Percentiles rank a stretch among this genome's conserved stretches.
These are phyloP conservation scores for Ormosia semicastrata DNA, from an alignment of 306 rosid species.

Conservation along the genomic window DNA sequence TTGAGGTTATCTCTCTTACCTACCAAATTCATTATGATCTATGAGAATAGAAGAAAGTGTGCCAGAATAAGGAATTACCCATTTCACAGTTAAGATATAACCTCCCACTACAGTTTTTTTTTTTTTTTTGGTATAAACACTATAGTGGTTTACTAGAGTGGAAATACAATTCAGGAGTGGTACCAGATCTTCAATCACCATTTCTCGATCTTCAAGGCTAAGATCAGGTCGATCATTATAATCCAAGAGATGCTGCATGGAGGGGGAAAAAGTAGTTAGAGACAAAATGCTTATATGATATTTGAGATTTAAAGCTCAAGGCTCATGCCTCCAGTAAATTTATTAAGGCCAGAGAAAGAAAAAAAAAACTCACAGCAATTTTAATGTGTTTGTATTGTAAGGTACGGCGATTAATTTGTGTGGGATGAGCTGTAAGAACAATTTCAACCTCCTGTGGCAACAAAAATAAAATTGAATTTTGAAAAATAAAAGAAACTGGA, in stretches of 20 bases:
- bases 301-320: conserved; percentile 8
- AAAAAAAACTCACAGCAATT: conserved; percentile 62
- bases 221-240: conserved; percentile 85
- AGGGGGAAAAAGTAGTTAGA: conserved; percentile 22
- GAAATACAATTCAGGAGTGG: conserved; percentile 26
- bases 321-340: neutral
- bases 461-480: conserved; percentile 11
- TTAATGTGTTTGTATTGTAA: conserved; percentile 84
- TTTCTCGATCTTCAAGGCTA: conserved; percentile 76
- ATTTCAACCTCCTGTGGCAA: conserved; percentile 80
- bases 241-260: conserved; percentile 77
- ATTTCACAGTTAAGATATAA: conserved; percentile 6
- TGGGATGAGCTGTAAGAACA: conserved; percentile 98
- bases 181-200: conserved; percentile 94
- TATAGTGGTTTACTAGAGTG: conserved; percentile 24
- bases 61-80: conserved; percentile 3
- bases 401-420: conserved; percentile 94
- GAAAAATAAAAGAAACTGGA: neutral
- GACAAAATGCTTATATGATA: conserved; percentile 13
- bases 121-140: neutral
- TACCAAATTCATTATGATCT: conserved; percentile 34
- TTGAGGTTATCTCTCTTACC: conserved; percentile 95
- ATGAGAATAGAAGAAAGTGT: conserved; percentile 15
- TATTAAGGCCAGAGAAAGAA: neutral
- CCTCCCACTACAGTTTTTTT: neutral